Evolutionary conservation across 805 yeast species (phyloP).

Genomic region (Zygosaccharomyces lentus): DNA sequence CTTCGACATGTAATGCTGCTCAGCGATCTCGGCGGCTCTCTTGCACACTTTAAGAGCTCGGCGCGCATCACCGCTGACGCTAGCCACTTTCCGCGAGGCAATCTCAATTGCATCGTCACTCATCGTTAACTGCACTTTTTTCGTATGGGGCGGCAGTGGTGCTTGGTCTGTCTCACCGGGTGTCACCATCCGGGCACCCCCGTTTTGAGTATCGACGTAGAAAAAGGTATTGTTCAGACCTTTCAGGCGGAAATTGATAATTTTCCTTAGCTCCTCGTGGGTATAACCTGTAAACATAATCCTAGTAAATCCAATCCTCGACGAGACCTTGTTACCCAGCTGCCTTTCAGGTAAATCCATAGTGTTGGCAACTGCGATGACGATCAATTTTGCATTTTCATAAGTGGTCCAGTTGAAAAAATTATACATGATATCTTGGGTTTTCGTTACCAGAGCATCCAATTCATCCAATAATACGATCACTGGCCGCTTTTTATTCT

Average conservation of each 20-base stretch:
- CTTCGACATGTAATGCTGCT: constrained; percentile 47
- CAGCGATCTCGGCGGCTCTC: constrained; percentile 86
- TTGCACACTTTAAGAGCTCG: constrained; percentile 84
- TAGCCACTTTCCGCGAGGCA: constrained; percentile 90
- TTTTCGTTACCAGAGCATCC: constrained; percentile 78
- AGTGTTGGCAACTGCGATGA: constrained; percentile 92
- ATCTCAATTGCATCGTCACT: constrained; percentile 78
- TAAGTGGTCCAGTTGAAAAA: constrained; percentile 97
- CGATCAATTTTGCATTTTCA: constrained; percentile 70
- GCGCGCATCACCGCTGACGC: constrained; percentile 97
- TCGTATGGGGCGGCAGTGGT: constrained; percentile 18
- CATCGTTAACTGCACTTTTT: constrained; percentile 36
- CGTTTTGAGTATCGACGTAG: constrained; percentile 36
- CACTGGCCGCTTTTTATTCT: constrained; percentile 42
- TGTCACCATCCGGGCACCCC: constrained; percentile 34
- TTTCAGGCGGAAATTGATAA: constrained; percentile 68
- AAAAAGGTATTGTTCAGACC: constrained; percentile 38
- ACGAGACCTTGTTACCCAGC: constrained; percentile 81
- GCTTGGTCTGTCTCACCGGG: constrained; percentile 11
- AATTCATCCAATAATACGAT: constrained; percentile 84
- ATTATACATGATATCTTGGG: constrained; percentile 86
- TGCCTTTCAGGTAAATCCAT: constrained; percentile 94
- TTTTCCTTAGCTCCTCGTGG: constrained; percentile 66
- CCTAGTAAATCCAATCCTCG: constrained; percentile 84
- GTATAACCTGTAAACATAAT: constrained; percentile 87